Conservation (phyloP, 768 basidiomycete species). For the Boletus reticulatus region DNA sequence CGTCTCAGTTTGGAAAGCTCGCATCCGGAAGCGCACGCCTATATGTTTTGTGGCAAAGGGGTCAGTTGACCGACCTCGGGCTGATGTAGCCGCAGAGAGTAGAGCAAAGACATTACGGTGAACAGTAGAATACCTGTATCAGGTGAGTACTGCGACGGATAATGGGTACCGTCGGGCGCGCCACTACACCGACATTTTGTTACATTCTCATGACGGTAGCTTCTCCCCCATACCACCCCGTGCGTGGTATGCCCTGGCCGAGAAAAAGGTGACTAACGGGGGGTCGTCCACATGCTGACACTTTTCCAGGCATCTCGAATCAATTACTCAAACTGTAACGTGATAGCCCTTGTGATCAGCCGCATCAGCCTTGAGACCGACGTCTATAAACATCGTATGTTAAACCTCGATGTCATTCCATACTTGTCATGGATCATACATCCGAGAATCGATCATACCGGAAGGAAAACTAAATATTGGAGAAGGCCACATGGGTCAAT, state of each 20-base stretch:
- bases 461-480: neutral
- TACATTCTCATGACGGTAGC: constrained; percentile 6
- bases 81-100: neutral
- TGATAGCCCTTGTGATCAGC: too few relatives aligned
- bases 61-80: constrained; percentile 9
- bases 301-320: too few relatives aligned
- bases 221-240: neutral
- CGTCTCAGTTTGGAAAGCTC: neutral
- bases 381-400: neutral
- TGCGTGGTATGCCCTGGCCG: neutral
- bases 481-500: neutral
- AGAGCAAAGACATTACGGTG: neutral
- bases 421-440: neutral
- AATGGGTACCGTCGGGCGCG: neutral
- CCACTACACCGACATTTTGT: neutral
- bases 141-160: too few relatives aligned
- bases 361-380: too few relatives aligned
- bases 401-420: neutral
- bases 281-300: too few relatives aligned
- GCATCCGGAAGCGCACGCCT: neutral
- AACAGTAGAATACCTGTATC: too few relatives aligned
- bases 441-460: neutral
- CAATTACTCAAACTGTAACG: too few relatives aligned
- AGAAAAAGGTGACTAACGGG: neutral
- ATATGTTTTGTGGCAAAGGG: neutral